phyloP scores from a whole-genome alignment of 805 yeast species.

The Suhomyces sp. region DNA sequence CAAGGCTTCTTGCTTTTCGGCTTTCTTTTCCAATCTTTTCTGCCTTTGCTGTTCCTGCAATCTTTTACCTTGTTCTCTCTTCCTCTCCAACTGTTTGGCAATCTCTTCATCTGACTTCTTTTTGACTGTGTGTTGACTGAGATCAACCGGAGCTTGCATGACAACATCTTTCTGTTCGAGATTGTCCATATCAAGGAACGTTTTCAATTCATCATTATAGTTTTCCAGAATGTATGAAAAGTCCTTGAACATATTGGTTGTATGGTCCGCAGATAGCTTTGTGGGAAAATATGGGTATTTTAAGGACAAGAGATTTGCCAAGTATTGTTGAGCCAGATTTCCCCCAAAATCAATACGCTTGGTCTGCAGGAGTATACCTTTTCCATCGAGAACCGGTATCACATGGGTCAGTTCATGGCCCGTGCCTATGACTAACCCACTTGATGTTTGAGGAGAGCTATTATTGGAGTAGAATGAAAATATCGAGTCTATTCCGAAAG shows the following conservation, averaged over 20 bases:
- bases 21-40: slow-evolving; percentile 72
- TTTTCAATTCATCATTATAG: slow-evolving; percentile 61
- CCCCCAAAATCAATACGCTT: slow-evolving; percentile 95
- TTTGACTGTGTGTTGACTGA: slow-evolving; percentile 58
- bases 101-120: slow-evolving; percentile 85
- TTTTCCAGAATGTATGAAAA: slow-evolving; percentile 74
- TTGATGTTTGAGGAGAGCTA: slow-evolving; percentile 17
- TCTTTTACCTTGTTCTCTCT: slow-evolving; percentile 81
- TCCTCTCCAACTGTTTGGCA: slow-evolving; percentile 68
- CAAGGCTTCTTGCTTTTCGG: slow-evolving; percentile 77
- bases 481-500: slow-evolving; percentile 79
- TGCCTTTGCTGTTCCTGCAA: slow-evolving; percentile 92
- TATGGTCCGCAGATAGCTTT: slow-evolving; percentile 60
- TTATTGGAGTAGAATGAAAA: slow-evolving; percentile 69
- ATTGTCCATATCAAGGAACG: slow-evolving; percentile 56
- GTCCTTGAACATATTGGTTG: slow-evolving; percentile 65
- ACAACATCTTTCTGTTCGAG: slow-evolving; percentile 71
- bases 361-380: slow-evolving; percentile 60
- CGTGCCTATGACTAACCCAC: slow-evolving; percentile 77
- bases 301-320: slow-evolving; percentile 61
- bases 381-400: slow-evolving; percentile 75
- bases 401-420: slow-evolving; percentile 82
- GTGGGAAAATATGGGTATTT: slow-evolving; percentile 93
- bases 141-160: slow-evolving; percentile 72
- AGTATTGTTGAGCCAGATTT: slow-evolving; percentile 59